These are phyloP conservation scores for Amanita fuliginea DNA, from an alignment of 768 basidiomycete species.

Conservation along the genomic window DNA sequence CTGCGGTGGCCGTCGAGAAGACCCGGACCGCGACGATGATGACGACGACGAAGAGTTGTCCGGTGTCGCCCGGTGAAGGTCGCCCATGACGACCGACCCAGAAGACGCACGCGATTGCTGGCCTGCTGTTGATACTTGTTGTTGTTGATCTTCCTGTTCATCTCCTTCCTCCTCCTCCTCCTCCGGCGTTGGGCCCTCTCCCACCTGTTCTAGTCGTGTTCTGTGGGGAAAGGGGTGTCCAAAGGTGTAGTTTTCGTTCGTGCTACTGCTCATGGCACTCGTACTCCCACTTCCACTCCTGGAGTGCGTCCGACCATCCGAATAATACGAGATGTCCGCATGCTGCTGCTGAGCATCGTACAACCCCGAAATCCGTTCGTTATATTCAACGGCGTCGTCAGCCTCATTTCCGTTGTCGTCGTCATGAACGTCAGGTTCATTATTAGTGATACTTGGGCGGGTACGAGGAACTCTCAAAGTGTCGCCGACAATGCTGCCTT, in stretches of 20 bases:
- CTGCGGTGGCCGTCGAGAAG: not conserved
- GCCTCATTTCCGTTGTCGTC: slow-evolving; percentile 8
- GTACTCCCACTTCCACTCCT: slow-evolving; percentile 41
- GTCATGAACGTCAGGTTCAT: slow-evolving; percentile 12
- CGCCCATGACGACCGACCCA: not conserved
- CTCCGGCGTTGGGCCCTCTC: slow-evolving; percentile 11
- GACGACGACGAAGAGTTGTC: not conserved
- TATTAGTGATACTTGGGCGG: slow-evolving; percentile 12
- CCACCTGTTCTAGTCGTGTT: slow-evolving; percentile 10
- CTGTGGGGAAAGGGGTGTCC: slow-evolving; percentile 36
- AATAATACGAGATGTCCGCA: slow-evolving; percentile 16
- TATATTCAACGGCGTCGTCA: slow-evolving; percentile 10
- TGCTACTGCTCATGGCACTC: slow-evolving; percentile 31
- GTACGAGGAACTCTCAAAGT: slow-evolving; percentile 3
- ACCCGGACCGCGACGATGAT: not conserved
- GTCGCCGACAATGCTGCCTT: not conserved
- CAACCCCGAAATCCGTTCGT: slow-evolving; percentile 5
- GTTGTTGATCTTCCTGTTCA: not conserved
- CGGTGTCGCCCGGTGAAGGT: slow-evolving; percentile 4
- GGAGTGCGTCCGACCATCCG: slow-evolving; percentile 30
- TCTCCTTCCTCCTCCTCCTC: slow-evolving; percentile 6
- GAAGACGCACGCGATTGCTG: slow-evolving; percentile 10
- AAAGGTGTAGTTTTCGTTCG: slow-evolving; percentile 64
- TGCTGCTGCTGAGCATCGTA: slow-evolving; percentile 7
- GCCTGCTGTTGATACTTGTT: slow-evolving; percentile 1